These are phyloP conservation scores for Intubia oerlemansii DNA, from an alignment of 2,329 filamentous ascomycete species.

Conservation along the genomic window DNA sequence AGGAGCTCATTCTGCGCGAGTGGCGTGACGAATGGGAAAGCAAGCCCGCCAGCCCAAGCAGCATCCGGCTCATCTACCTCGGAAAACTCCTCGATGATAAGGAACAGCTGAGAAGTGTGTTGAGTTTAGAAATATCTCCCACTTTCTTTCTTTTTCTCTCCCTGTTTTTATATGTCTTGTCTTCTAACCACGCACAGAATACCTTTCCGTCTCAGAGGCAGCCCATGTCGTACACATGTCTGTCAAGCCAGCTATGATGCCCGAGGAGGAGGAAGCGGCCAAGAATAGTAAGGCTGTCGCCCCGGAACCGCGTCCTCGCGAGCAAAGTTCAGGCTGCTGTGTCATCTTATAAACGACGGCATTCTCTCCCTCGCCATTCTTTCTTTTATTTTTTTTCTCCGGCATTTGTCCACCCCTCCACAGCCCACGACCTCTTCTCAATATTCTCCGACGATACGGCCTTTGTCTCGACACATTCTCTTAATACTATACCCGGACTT, in stretches of 20 bases:
- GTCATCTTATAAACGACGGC: constrained; percentile 24
- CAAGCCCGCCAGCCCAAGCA: constrained; percentile 66
- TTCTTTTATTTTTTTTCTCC: neutral
- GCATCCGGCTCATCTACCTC: constrained; percentile 80
- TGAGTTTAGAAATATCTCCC: neutral
- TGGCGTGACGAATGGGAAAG: constrained; percentile 87
- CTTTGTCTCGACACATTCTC: too few species aligned
- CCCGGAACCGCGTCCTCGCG: constrained; percentile 18
- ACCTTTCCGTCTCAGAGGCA: constrained; percentile 50
- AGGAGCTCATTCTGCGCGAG: constrained; percentile 81
- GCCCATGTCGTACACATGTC: constrained; percentile 92
- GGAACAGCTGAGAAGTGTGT: constrained; percentile 58
- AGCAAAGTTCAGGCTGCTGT: constrained; percentile 24
- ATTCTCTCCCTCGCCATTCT: too few species aligned
- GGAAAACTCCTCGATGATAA: constrained; percentile 84
- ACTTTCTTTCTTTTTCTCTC: neutral
- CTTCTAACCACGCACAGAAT: constrained; percentile 31
- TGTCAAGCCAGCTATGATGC: constrained; percentile 66
- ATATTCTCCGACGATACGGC: too few species aligned
- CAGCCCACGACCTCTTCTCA: too few species aligned
- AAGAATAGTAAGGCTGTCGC: constrained; percentile 33
- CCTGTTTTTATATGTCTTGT: neutral
- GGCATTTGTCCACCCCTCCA: too few species aligned
- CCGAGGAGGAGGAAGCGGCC: constrained; percentile 59
- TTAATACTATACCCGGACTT: too few species aligned